Percentiles rank a stretch among this genome's conserved stretches.
Evolutionary conservation across 345 rosid genomes (phyloP).

Genomic region (Citrus australasica): DNA sequence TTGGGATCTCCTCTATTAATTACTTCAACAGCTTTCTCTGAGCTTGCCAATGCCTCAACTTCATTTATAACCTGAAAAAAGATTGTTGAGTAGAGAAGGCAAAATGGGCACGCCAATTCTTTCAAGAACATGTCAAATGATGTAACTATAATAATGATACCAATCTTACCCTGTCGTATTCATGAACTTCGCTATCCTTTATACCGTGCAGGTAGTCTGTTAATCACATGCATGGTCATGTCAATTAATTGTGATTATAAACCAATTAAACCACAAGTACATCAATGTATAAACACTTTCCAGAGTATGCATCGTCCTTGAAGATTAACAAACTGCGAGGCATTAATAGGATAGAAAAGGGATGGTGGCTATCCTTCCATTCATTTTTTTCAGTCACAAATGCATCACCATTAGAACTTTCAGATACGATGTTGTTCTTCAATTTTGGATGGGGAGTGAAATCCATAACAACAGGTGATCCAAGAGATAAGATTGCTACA

Average conservation of each 20-base stretch:
- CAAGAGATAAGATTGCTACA: slow-evolving; percentile 83
- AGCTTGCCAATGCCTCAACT: not conserved
- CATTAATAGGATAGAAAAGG: slow-evolving; percentile 70
- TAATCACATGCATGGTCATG: slow-evolving; percentile 11
- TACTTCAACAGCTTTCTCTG: slow-evolving; percentile 25
- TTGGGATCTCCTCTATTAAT: slow-evolving; percentile 22
- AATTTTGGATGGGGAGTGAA: slow-evolving; percentile 67
- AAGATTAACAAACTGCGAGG: slow-evolving; percentile 83
- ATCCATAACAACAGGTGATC: slow-evolving; percentile 81
- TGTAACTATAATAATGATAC: not conserved
- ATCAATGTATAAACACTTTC: slow-evolving; percentile 27
- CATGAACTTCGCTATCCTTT: slow-evolving; percentile 48
- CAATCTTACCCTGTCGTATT: slow-evolving; percentile 41
- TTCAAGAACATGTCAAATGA: not conserved
- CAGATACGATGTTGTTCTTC: slow-evolving; percentile 7
- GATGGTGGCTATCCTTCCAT: slow-evolving; percentile 28
- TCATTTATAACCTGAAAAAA: not conserved
- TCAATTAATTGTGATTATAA: not conserved
- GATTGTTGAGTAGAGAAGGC: not conserved
- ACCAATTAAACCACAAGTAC: not conserved
- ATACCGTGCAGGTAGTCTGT: slow-evolving; percentile 86
- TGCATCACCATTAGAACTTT: slow-evolving; percentile 17
- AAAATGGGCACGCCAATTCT: not conserved
- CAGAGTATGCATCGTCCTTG: slow-evolving; percentile 71
- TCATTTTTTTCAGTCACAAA: slow-evolving; percentile 21